These are phyloP conservation scores for Thymus mandschuricus DNA, from an alignment of 257 asterid species.

Conservation along the genomic window DNA sequence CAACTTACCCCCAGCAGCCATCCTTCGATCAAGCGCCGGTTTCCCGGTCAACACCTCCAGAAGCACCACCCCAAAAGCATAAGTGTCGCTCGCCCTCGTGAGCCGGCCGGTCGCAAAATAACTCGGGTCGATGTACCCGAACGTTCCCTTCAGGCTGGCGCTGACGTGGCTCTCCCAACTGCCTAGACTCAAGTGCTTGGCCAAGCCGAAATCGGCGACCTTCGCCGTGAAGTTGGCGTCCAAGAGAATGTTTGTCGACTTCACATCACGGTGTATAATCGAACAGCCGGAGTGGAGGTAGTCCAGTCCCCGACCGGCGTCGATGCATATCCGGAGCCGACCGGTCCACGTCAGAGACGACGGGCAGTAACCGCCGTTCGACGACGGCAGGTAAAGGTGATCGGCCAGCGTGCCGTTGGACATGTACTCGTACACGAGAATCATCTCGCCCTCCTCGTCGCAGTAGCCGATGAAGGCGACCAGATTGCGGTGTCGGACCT, in stretches of 20 bases:
- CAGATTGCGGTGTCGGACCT: conserved; percentile 5
- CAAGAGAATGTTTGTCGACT: conserved; percentile 9
- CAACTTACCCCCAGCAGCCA: neutral
- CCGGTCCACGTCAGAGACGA: neutral
- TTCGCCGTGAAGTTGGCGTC: neutral
- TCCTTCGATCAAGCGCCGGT: neutral
- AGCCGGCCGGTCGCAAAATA: neutral
- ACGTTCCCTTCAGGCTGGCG: conserved; percentile 8
- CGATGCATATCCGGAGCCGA: conserved; percentile 15
- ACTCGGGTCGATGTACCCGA: conserved; percentile 23
- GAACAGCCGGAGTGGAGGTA: conserved; percentile 27
- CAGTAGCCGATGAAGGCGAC: conserved; percentile 22
- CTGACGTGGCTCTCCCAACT: conserved; percentile 10
- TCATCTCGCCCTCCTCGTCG: neutral
- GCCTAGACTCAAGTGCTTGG: neutral
- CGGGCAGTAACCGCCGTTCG: neutral
- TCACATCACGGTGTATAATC: conserved; percentile 26
- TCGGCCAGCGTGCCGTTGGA: conserved; percentile 5
- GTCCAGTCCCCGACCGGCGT: conserved; percentile 18
- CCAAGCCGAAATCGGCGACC: conserved; percentile 27
- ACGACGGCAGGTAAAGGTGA: neutral
- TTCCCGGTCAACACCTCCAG: conserved; percentile 21
- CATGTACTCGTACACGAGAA: conserved; percentile 19
- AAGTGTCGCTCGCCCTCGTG: conserved; percentile 3
- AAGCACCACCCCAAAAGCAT: conserved; percentile 21